Conservation (phyloP, 169 alveolate genomes). For the Cystoisospora suis region DNA sequence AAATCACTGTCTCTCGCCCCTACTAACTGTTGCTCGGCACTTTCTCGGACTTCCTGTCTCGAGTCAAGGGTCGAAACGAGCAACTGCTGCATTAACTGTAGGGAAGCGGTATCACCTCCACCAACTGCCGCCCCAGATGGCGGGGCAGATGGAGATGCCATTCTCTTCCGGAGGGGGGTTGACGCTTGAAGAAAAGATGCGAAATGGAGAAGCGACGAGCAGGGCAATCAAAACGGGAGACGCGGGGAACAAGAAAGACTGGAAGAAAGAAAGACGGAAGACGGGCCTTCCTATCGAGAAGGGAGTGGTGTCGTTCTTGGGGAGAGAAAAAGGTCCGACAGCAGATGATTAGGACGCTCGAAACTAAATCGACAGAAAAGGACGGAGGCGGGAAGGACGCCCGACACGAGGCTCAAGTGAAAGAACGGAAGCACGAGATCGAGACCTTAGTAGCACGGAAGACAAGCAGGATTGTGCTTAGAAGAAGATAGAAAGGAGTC, state of each 20-base stretch:
- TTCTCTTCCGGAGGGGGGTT: background rate
- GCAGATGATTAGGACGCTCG: background rate
- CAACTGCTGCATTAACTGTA: constrained; percentile 65
- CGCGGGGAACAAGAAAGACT: background rate
- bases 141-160: background rate
- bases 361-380: background rate
- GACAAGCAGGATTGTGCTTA: too few relatives aligned
- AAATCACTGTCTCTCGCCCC: constrained; percentile 56
- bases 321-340: background rate
- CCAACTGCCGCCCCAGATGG: background rate
- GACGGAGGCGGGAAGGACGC: background rate
- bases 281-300: too few relatives aligned
- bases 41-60: constrained; percentile 54
- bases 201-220: background rate
- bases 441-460: too few relatives aligned
- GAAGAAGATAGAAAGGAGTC: too few relatives aligned
- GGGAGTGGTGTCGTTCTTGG: background rate
- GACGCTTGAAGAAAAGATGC: background rate
- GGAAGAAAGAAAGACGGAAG: background rate
- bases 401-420: background rate
- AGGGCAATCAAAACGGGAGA: background rate
- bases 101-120: constrained; percentile 12
- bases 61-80: constrained; percentile 65
- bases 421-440: too few relatives aligned
- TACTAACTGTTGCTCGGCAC: constrained; percentile 62